phyloP scores from a whole-genome alignment of 495 filamentous ascomycete genomes.

The Penicillium cataractarum region DNA sequence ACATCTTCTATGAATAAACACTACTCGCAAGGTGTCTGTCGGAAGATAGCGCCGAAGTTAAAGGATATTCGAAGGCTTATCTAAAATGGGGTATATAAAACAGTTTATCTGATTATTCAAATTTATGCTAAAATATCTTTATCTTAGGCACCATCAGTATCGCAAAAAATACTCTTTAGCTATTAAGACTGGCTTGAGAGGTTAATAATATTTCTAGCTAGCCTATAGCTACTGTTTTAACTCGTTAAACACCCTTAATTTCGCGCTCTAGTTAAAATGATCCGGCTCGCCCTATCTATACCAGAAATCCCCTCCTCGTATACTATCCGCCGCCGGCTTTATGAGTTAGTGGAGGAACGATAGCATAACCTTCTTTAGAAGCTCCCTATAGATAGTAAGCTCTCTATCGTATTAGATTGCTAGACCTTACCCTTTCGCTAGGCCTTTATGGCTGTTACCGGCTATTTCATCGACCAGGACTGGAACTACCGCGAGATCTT shows the following conservation, averaged over 20 bases:
- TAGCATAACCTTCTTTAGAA: neutral
- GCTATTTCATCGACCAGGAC: constrained; percentile 24
- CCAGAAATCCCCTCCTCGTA: neutral
- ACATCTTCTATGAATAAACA: constrained; percentile 8
- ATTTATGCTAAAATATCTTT: neutral
- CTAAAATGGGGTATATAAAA: neutral
- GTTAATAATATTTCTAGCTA: constrained; percentile 21
- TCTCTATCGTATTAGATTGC: constrained; percentile 20
- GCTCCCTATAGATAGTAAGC: neutral
- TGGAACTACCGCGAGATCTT: constrained; percentile 27
- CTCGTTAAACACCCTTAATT: neutral
- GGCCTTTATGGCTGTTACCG: constrained; percentile 28
- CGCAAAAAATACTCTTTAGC: constrained; percentile 8
- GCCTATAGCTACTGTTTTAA: neutral
- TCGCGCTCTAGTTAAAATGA: neutral
- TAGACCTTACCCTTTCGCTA: constrained; percentile 17
- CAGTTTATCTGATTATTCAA: neutral
- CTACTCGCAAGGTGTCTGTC: neutral
- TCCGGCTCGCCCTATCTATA: neutral
- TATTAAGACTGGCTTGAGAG: neutral
- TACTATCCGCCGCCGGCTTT: neutral
- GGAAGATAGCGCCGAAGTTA: neutral
- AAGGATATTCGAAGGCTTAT: neutral
- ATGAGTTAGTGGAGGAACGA: neutral
- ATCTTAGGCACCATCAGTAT: neutral